Base-by-base conservation (phyloP, 768 basidiomycete species). In the Boletus edulis region DNA sequence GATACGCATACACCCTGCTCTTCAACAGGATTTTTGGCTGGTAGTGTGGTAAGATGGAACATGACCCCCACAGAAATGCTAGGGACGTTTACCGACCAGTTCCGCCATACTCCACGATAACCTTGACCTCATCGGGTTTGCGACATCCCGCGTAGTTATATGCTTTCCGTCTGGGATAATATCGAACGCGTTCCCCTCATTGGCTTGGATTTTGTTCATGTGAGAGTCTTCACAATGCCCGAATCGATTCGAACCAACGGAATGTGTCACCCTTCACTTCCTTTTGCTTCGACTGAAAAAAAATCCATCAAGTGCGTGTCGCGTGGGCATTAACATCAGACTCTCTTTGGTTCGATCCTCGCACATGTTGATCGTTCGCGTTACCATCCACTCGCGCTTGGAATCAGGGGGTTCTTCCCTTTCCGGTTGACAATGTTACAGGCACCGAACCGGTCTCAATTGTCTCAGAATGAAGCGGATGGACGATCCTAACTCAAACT, bases 31-130 rank as follows among this genome's bases (percentile, higher is more conserved):
- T 71, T 67, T 56, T 52, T 70, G 44, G 62, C 67, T 24, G 69
- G 67, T 6, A 69, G 70, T 24, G 60, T 62, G 24, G 51, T 69
- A 32, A 65, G 66, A 56, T 70, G 69, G 66, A 66, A 61, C 17
- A 68, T 67, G 61, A 68, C 61, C 12, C 63, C 66, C 15, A 57
- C 60, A 18, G 52, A 68, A 52, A 68, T 66, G 59, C 10, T 63
- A 12, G 57, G 55, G 10, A 61, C 48, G 11, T 44, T 66, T 32
- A 14, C 42, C 12, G 49, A 51, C 20, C 65, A 61, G 45, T 38
- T 54, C 4, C 57, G 61, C 29, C 47, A 48, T 15, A 32, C 44
- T 13, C 24, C 56, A 29, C 37, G 42, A 3, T 29, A 27, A 41
- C 31, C 54, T 51, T 43, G 31, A 29, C 49, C 56, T 62, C 40